Evolutionary conservation across 129 eudicot species (phyloP).

Genomic region (Apium graveolens): DNA sequence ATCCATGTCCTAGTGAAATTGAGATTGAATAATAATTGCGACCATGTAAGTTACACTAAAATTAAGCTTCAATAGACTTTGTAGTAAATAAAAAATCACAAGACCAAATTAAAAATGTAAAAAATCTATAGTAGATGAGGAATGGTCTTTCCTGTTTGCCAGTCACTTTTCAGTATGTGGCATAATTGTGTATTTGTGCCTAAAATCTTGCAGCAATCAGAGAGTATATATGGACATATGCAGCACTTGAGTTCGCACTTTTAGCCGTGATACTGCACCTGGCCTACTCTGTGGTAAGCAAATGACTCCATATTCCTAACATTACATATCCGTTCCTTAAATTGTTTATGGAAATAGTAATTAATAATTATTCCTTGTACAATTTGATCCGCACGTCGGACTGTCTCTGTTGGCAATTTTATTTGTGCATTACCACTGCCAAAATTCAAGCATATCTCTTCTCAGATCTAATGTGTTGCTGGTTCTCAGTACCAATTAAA

Average conservation of each 20-base stretch:
- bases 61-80: not conserved
- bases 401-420: not conserved
- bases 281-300: slow-evolving; percentile 61
- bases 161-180: not conserved
- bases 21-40: not conserved
- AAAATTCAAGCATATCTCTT: not conserved
- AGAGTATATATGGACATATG: slow-evolving; percentile 87
- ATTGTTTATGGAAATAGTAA: not conserved
- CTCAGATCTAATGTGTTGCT: not conserved
- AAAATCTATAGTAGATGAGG: not conserved
- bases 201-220: slow-evolving; percentile 57
- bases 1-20: too few relatives aligned
- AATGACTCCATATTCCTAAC: not conserved
- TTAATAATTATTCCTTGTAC: not conserved
- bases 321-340: not conserved
- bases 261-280: slow-evolving; percentile 62
- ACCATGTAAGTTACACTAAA: not conserved
- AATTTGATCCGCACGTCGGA: not conserved
- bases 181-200: slow-evolving; percentile 8
- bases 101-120: not conserved
- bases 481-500: not conserved
- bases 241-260: slow-evolving; percentile 89
- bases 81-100: not conserved
- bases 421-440: slow-evolving; percentile 1
- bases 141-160: not conserved